Evolutionary conservation across 148 eudicot species (phyloP).

Genomic region (Rhododendron molle): DNA sequence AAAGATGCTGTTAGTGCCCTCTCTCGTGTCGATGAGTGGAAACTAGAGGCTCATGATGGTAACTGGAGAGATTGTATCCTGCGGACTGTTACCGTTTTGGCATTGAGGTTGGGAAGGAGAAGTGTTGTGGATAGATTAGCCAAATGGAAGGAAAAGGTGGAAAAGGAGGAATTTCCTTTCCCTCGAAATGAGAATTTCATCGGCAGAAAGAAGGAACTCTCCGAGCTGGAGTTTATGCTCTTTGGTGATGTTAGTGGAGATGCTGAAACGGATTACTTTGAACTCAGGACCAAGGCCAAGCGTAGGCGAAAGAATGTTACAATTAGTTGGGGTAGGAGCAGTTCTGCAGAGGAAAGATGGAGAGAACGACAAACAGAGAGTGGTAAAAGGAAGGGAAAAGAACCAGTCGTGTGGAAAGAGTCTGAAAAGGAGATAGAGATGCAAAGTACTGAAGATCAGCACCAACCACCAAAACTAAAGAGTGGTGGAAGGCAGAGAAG

Average conservation of each 20-base stretch:
- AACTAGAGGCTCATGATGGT: slow-evolving; percentile 76
- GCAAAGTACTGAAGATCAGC: slow-evolving; percentile 49
- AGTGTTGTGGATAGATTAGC: slow-evolving; percentile 77
- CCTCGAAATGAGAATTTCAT: slow-evolving; percentile 80
- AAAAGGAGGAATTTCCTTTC: slow-evolving; percentile 82
- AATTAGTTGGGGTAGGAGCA: slow-evolving; percentile 70
- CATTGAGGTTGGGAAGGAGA: slow-evolving; percentile 91
- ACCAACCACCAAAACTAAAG: slow-evolving; percentile 34
- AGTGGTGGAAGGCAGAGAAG: slow-evolving; percentile 46
- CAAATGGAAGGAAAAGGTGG: slow-evolving; percentile 85
- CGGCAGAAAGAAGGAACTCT: slow-evolving; percentile 82
- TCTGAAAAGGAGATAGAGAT: slow-evolving; percentile 92
- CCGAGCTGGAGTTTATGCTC: slow-evolving; percentile 90
- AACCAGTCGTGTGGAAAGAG: slow-evolving; percentile 87
- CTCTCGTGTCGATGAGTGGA: slow-evolving; percentile 91
- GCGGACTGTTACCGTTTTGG: slow-evolving; percentile 66
- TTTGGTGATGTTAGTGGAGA: slow-evolving; percentile 90
- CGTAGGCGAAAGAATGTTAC: slow-evolving; percentile 49
- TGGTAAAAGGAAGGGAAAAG: slow-evolving; percentile 66
- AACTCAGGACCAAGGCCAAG: slow-evolving; percentile 66
- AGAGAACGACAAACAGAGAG: slow-evolving; percentile 28
- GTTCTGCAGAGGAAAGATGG: slow-evolving; percentile 50
- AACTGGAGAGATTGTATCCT: slow-evolving; percentile 90
- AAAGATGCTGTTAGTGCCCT: slow-evolving; percentile 76
- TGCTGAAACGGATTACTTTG: slow-evolving; percentile 78